Evolutionary conservation across 352 stramenopile species (phyloP), one percentile per base, ranked within the genome.

Genomic region (Thalassiosira mediterranea): DNA sequence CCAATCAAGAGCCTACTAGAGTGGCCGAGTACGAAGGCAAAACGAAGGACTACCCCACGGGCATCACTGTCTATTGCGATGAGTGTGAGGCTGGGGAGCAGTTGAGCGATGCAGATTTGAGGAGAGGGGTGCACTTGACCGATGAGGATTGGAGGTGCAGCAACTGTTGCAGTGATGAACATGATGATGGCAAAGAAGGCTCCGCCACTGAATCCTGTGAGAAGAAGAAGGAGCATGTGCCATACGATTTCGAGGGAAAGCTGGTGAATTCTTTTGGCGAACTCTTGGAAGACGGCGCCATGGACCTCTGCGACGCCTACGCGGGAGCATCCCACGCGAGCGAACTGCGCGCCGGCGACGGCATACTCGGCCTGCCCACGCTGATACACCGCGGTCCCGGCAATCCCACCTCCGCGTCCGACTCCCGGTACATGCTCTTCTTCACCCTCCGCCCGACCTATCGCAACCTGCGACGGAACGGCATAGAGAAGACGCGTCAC

Each of bases 361-460:
- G 61, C 1, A 44, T 71, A 17, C 25, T 71, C 11, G 29, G 44
- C 23, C 38, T 71, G 10, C 61, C 61, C 3, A 71, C 61, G 31
- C 8, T 71, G 46, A 60, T 71, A 4, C 61, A 71, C n/a, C 48
- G 47, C 15, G 61, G 61, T 10, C 61, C 61, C n/a, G 61, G 61
- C 15, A 71, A 71, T 26, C 46, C 61, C 4, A 49, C 46, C 1
- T 4, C n/a, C 4, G 26, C 61, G 19, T 38, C n/a, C 3, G 47
- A 32, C 25, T 25, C 56, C 21, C 42, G 61, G 47, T 59, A 59
- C 29, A 38, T 61, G 11, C 34, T 71, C 0, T 71, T 71, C 61
- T 71, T 71, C 47, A 61, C 61, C 10, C 23, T 71, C 19, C 19
- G 61, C 17, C 61, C 61, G 28, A 4, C 47, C 38, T 71, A 61